Percentiles rank a stretch among this genome's conserved stretches.
Conservation (phyloP, 352 stramenopile species). For the Detonula confervacea region DNA sequence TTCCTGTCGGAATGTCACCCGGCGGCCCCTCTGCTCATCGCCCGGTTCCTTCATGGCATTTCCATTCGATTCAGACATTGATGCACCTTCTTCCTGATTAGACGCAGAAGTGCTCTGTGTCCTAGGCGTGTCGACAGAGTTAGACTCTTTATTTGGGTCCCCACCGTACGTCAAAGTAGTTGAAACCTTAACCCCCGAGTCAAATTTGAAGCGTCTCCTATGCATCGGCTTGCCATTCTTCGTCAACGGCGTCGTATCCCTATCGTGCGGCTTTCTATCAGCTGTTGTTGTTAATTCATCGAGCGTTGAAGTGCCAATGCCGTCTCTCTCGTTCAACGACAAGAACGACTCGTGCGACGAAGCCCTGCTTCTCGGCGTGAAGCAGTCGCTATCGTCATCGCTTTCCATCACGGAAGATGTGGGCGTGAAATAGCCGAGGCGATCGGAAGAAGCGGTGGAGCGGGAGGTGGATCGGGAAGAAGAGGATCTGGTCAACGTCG, state of each 20-base stretch:
- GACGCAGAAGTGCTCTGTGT: conserved; percentile 40
- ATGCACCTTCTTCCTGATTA: not conserved
- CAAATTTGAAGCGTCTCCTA: conserved; percentile 19
- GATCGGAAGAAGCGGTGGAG: conserved; percentile 26
- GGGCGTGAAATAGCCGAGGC: conserved; percentile 35
- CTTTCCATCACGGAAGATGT: conserved; percentile 26
- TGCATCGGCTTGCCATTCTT: conserved; percentile 32
- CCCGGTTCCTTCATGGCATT: conserved; percentile 1
- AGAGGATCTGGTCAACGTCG: conserved; percentile 16
- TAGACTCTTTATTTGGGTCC: no score
- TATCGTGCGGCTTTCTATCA: conserved; percentile 2
- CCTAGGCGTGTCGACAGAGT: conserved; percentile 29
- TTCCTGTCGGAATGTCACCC: conserved; percentile 1
- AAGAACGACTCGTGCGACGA: conserved; percentile 40
- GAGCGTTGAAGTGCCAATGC: not conserved
- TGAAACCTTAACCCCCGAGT: conserved; percentile 7
- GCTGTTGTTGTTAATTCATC: no score
- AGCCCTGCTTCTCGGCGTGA: conserved; percentile 29
- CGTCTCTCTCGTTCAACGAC: conserved; percentile 21
- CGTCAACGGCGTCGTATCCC: conserved; percentile 39
- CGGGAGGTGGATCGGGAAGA: conserved; percentile 1
- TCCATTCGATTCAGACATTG: conserved; percentile 4
- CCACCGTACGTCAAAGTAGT: not conserved
- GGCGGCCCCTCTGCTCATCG: not conserved
- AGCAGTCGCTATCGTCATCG: conserved; percentile 33